Evolutionary conservation across 2,329 filamentous ascomycete species (phyloP).

Genomic region (Mollisia scopiformis): DNA sequence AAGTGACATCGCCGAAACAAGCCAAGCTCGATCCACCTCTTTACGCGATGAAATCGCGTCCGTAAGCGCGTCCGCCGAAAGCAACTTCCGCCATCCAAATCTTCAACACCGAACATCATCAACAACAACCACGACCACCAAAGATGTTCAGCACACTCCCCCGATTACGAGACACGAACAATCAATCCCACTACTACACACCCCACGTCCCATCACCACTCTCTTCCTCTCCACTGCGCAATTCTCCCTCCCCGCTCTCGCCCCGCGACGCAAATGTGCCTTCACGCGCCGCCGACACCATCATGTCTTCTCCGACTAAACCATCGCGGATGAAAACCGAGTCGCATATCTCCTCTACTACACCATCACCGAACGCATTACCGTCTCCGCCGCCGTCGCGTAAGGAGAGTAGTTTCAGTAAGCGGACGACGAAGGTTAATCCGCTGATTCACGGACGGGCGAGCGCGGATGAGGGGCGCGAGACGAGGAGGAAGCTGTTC

Average conservation of each 20-base stretch:
- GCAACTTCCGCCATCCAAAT: slow-evolving; percentile 8
- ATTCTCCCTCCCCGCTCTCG: slow-evolving; percentile 48
- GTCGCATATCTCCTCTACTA: neutral
- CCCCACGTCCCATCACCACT: slow-evolving; percentile 58
- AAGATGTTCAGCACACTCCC: slow-evolving; percentile 35
- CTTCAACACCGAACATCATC: slow-evolving; percentile 5
- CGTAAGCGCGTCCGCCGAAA: slow-evolving; percentile 20
- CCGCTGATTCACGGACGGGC: slow-evolving; percentile 60
- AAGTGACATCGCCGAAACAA: neutral
- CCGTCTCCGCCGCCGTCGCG: slow-evolving; percentile 15
- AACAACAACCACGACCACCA: too few species aligned
- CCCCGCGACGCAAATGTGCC: slow-evolving; percentile 47
- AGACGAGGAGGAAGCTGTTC: slow-evolving; percentile 69
- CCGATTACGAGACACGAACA: slow-evolving; percentile 11
- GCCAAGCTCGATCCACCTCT: slow-evolving; percentile 6
- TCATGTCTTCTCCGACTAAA: slow-evolving; percentile 28
- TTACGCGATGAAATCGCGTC: slow-evolving; percentile 16
- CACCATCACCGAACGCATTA: slow-evolving; percentile 2
- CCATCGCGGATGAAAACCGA: neutral
- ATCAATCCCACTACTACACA: slow-evolving; percentile 23
- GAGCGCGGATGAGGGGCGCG: slow-evolving; percentile 53
- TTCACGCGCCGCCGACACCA: slow-evolving; percentile 39
- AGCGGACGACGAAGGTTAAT: slow-evolving; percentile 62
- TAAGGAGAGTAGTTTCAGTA: slow-evolving; percentile 26
- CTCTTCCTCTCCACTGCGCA: slow-evolving; percentile 60